These are phyloP conservation scores for Fusarium sp. DNA, from an alignment of 2,329 filamentous ascomycete species.

Conservation along the genomic window DNA sequence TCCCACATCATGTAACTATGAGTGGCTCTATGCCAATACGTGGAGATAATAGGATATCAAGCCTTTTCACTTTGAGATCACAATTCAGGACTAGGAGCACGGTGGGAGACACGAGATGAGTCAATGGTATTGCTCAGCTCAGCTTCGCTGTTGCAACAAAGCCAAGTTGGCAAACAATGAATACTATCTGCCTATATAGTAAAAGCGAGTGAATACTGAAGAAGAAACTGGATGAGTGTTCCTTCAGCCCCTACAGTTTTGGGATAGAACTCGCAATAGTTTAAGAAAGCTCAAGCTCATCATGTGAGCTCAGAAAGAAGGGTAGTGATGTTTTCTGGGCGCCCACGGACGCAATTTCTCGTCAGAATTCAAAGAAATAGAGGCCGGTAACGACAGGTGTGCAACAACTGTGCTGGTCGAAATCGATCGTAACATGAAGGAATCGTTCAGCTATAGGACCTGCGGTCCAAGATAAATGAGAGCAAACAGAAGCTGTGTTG, in stretches of 20 bases:
- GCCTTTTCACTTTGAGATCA: neutral
- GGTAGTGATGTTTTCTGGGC: neutral
- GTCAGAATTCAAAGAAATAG: neutral
- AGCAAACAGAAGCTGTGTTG: conserved; percentile 1
- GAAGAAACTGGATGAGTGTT: neutral
- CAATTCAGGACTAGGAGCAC: neutral
- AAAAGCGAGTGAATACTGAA: neutral
- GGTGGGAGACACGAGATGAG: neutral
- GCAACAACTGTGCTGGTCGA: conserved; percentile 7
- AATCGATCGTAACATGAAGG: neutral
- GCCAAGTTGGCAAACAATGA: neutral
- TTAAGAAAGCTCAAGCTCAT: neutral
- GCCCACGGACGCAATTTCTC: neutral
- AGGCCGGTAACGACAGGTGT: conserved; percentile 21
- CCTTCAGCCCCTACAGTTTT: neutral
- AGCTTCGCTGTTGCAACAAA: neutral
- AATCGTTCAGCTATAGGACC: neutral
- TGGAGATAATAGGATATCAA: neutral
- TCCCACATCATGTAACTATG: accelerated
- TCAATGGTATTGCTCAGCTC: neutral
- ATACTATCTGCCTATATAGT: neutral
- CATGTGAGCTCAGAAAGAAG: neutral
- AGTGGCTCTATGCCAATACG: no score
- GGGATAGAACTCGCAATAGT: neutral
- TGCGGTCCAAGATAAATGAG: neutral